A percentile compares a stretch with the other conserved stretches of the same genome.
phyloP scores from a whole-genome alignment of 2,329 filamentous ascomycete genomes.

The Talaromyces sp. region DNA sequence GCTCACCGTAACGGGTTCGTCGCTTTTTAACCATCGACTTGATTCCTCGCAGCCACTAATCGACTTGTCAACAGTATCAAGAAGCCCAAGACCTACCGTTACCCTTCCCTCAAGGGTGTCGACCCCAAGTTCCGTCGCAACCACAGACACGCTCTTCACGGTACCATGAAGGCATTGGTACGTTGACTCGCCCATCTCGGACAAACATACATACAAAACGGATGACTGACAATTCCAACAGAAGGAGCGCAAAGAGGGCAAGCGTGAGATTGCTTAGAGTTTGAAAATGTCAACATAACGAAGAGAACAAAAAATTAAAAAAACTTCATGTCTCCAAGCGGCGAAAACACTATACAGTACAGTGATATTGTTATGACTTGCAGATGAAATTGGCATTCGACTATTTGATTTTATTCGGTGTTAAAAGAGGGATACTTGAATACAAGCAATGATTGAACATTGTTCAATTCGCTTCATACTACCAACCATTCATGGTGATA shows the following conservation, averaged over 20 bases:
- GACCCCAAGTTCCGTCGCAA: conserved; percentile 99
- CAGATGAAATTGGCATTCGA: background rate
- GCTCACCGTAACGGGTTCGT: conserved; percentile 98
- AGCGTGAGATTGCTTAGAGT: conserved; percentile 77
- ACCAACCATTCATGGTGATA: background rate
- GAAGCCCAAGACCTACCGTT: conserved; percentile 99
- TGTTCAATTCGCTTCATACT: background rate
- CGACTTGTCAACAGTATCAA: conserved; percentile 71
- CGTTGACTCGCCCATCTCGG: conserved; percentile 34
- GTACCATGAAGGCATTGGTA: conserved; percentile 97
- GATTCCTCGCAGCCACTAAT: conserved; percentile 3
- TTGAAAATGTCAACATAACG: conserved; percentile 16
- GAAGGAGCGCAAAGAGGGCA: conserved; percentile 98
- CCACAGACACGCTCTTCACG: conserved; percentile 99
- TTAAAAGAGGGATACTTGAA: background rate
- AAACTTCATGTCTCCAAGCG: conserved; percentile 3
- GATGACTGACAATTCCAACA: conserved; percentile 44
- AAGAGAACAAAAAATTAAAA: conserved; percentile 12
- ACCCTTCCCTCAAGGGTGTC: conserved; percentile 96
- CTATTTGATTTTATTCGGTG: background rate
- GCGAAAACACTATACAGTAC: conserved; percentile 1
- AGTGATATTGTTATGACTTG: conserved; percentile 6
- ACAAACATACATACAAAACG: background rate
- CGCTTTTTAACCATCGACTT: conserved; percentile 5
- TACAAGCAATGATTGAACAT: background rate